Percentiles rank a stretch among this genome's conserved stretches.
phyloP scores from a whole-genome alignment of 2,329 filamentous ascomycete genomes.

The Chrysosporium keratinophilum region DNA sequence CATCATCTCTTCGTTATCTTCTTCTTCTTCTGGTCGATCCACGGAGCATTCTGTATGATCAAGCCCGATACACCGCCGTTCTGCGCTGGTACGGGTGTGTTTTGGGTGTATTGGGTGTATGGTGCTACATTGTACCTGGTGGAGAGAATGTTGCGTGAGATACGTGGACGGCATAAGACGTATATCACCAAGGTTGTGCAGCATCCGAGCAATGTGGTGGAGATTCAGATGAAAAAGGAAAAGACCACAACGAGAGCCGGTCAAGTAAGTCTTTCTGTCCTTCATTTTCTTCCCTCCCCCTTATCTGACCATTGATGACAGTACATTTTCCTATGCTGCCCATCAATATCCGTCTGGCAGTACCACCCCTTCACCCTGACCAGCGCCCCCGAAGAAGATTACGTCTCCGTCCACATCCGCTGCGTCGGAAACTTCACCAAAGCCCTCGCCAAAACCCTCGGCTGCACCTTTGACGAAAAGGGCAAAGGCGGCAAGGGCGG shows the following conservation, averaged over 20 bases:
- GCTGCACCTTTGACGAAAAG: slow-evolving; percentile 56
- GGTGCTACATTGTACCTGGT: slow-evolving; percentile 68
- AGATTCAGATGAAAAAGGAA: slow-evolving; percentile 88
- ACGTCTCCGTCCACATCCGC: slow-evolving; percentile 77
- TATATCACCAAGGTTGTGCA: slow-evolving; percentile 83
- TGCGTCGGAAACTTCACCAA: slow-evolving; percentile 74
- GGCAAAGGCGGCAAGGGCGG: slow-evolving; percentile 31
- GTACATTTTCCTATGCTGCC: slow-evolving; percentile 84
- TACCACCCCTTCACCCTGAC: slow-evolving; percentile 82
- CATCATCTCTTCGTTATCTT: slow-evolving; percentile 82
- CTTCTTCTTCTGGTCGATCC: slow-evolving; percentile 85
- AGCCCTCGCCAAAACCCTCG: slow-evolving; percentile 57
- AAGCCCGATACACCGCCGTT: slow-evolving; percentile 68
- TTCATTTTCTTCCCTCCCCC: neutral
- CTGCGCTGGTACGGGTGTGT: slow-evolving; percentile 62
- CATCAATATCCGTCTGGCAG: slow-evolving; percentile 76
- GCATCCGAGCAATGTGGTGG: slow-evolving; percentile 77
- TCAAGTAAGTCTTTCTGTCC: slow-evolving; percentile 36
- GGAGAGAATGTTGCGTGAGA: slow-evolving; percentile 68
- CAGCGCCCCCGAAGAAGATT: slow-evolving; percentile 79
- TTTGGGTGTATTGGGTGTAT: slow-evolving; percentile 86
- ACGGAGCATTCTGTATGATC: slow-evolving; percentile 85
- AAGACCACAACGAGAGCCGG: slow-evolving; percentile 70
- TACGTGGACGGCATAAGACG: slow-evolving; percentile 71
- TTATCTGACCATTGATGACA: slow-evolving; percentile 17